phyloP scores from a whole-genome alignment of 2,329 filamentous ascomycete species.

The Ophiostoma quercus region DNA sequence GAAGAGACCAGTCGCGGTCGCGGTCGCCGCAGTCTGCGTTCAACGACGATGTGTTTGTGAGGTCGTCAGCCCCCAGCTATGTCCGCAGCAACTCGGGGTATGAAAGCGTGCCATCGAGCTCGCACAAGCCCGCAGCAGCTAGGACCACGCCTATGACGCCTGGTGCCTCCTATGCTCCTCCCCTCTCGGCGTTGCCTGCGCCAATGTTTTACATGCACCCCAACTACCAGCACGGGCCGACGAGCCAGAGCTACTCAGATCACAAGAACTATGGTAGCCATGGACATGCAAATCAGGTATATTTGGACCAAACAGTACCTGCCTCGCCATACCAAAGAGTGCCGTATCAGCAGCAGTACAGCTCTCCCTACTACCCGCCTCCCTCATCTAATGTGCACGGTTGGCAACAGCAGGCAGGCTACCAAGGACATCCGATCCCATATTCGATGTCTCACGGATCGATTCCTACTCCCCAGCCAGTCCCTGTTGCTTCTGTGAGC shows the following conservation, averaged over 20 bases:
- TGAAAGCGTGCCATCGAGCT: neutral
- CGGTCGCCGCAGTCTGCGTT: neutral
- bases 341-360: neutral
- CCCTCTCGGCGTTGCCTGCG: neutral
- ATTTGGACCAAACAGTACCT: neutral
- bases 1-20: conserved; percentile 10
- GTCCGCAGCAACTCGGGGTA: neutral
- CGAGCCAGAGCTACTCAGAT: neutral
- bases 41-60: neutral
- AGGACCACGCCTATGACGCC: neutral
- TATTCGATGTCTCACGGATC: neutral
- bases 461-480: neutral
- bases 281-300: neutral
- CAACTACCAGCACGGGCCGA: neutral
- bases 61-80: neutral
- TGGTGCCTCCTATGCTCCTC: neutral
- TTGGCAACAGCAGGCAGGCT: neutral
- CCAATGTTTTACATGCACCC: neutral
- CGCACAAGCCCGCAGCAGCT: neutral
- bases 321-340: neutral
- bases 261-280: neutral
- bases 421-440: neutral
- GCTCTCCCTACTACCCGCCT: neutral
- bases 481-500: neutral
- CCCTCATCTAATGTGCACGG: neutral